Evolutionary conservation across 805 yeast genomes (phyloP), one percentile per base, ranked within the genome.

Genomic region (Ogataea chonburiensis): DNA sequence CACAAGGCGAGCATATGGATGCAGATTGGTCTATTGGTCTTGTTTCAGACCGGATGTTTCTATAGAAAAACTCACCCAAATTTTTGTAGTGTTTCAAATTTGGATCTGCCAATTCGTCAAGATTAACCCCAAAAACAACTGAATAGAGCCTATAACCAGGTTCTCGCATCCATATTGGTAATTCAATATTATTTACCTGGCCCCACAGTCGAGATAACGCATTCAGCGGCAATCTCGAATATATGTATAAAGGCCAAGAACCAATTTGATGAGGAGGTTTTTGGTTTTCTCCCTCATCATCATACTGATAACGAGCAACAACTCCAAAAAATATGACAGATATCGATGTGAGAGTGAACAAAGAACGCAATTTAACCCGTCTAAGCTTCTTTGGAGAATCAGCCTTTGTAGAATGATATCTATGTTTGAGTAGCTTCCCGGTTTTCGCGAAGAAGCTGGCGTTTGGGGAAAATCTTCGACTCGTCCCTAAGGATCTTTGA

Each of bases 201-300:
- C 99, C 99, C 99, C 99, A 93, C 28, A 91, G 63, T 43, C 99
- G 75, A 1, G 97, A 88, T 21, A 88, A 69, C 1, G 96, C 85
- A 56, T 89, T 87, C 56, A 93, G 71, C 1, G 99, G 99, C 30
- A 93, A 68, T 2, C 96, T 81, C 3, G 88, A 78, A 61, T 93
- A 93, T 19, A 93, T 82, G 54, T 86, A 89, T 38, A 91, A 75
- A 26, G 83, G 80, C 97, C 97, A 89, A 7, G 94, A 82, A 46
- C 76, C 75, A 7, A 88, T 89, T 48, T 72, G 72, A 38, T 74
- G 69, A 8, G 46, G 33, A 5, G 40, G 40, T 5, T 41, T 31
- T 8, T 61, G 65, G 24, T 60, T 61, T 17, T 56, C 66, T 2
- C 49, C 39, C 15, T 34, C 40, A 11, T 34, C 40, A 2, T 21